These are phyloP conservation scores for Moniliophthora roreri DNA, from an alignment of 1,284 basidiomycete species.

Conservation along the genomic window DNA sequence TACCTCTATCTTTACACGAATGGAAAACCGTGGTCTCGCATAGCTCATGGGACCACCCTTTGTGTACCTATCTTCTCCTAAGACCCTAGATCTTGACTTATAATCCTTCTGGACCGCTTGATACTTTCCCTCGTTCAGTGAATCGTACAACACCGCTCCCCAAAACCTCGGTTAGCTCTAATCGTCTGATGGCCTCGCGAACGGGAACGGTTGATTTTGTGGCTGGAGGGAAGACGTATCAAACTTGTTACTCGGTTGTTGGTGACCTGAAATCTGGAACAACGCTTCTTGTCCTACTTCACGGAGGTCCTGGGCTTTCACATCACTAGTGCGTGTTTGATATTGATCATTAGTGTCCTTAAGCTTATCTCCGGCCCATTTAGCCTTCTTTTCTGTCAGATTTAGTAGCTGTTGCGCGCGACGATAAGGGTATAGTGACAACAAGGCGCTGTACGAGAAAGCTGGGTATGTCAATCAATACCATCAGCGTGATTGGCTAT, in stretches of 20 bases:
- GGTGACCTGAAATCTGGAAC: constrained; percentile 28
- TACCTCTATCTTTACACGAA: too few relatives aligned
- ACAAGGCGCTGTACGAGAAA: constrained; percentile 8
- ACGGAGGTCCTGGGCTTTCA: constrained; percentile 38
- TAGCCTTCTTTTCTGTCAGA: background rate
- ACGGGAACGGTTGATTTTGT: constrained; percentile 13
- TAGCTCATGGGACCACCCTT: too few relatives aligned
- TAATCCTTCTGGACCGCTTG: too few relatives aligned
- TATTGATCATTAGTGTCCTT: background rate
- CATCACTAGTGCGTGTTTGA: constrained; percentile 17
- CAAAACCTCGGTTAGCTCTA: too few relatives aligned
- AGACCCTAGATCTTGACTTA: too few relatives aligned
- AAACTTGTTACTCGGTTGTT: constrained; percentile 40
- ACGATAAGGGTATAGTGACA: background rate
- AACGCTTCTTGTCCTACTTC: constrained; percentile 36
- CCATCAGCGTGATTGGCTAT: too few relatives aligned
- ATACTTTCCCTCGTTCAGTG: too few relatives aligned
- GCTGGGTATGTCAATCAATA: background rate
- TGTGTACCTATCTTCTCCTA: too few relatives aligned
- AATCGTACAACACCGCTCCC: too few relatives aligned
- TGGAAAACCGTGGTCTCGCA: too few relatives aligned
- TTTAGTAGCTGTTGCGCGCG: background rate
- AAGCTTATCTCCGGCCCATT: background rate
- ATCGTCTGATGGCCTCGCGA: too few relatives aligned
- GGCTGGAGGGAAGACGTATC: constrained; percentile 30